Evolutionary conservation across 2,329 filamentous ascomycete species (phyloP), one percentile per base, ranked within the genome.

Genomic region (Aquanectria penicillioides): DNA sequence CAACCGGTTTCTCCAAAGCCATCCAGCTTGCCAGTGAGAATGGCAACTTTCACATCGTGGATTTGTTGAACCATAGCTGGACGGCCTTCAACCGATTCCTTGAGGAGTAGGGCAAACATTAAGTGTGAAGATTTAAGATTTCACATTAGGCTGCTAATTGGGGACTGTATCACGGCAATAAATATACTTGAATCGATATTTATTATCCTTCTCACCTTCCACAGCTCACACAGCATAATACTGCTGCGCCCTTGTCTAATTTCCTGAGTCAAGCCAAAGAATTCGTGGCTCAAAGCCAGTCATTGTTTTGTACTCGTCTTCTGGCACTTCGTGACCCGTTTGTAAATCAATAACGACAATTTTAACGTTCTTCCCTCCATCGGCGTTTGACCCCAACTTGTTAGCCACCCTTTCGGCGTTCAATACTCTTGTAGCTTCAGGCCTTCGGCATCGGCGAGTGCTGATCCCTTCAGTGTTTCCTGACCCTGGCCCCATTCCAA

Each of bases 401-500:
- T 34, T 6, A 3, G 26, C 20, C 5, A 33, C 33, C 33, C 33
- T 55, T 31, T 48, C 41, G 10, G 41, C 51, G 10, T 11, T 15
- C 33, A 47, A 20, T 13, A 33, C 26, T 11, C 41, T 47, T 4
- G 51, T 28, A 13, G 51, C 41, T 12, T 38, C 25, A 17, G 41
- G 41, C 15, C 31, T 38, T 12, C 26, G 23, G 22, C 33, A 40
- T 13, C 41, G 18, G 7, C 40, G 13, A 6, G 41, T 48, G 12
- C 34, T 48, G n/a, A 23, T 28, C 17, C 11, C 22, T 10, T 41
- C 41, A 6, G 43, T 12, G 5, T 31, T 34, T 29, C n/a, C 20
- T 13, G 15, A 33, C 17, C 46, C 38, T 4, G 31, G 46, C 6
- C 51, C 52, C 46, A 57, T 60, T n/a, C 52, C 46, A 3, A 60